These are phyloP conservation scores for Paracamarosporium sp. DNA, from an alignment of 2,329 filamentous ascomycete genomes.

Conservation along the genomic window DNA sequence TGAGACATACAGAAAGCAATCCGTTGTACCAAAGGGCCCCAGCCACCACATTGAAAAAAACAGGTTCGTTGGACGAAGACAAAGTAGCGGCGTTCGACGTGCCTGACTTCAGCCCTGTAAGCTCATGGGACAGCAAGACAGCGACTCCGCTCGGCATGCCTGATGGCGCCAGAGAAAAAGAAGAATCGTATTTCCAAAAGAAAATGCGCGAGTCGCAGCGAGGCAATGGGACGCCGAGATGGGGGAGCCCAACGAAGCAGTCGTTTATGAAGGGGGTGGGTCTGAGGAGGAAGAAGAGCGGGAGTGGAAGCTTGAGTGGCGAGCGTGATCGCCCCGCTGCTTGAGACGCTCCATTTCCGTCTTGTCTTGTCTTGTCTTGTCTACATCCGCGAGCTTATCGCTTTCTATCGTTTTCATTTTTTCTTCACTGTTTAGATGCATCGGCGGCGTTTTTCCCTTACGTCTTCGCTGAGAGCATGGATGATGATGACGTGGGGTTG, in stretches of 20 bases:
- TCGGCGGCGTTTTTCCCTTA: neutral
- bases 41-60: neutral
- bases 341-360: neutral
- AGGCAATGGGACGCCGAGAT: constrained; percentile 3
- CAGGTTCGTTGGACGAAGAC: constrained; percentile 21
- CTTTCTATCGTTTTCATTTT: neutral
- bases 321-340: neutral
- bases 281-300: constrained; percentile 24
- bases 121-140: neutral
- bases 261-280: constrained; percentile 43
- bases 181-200: constrained; percentile 15
- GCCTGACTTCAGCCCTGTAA: constrained; percentile 12
- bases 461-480: no score
- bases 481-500: neutral
- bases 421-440: neutral
- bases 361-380: no score
- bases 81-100: constrained; percentile 7
- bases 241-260: constrained; percentile 27
- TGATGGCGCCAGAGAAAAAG: constrained; percentile 8
- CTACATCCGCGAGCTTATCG: no score
- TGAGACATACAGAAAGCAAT: constrained; percentile 12
- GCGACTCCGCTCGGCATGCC: constrained; percentile 11
- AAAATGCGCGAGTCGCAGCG: neutral
- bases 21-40: constrained; percentile 10
- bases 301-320: neutral